Conservation (phyloP, 441 rosid species). For the Isatis lusitanica region DNA sequence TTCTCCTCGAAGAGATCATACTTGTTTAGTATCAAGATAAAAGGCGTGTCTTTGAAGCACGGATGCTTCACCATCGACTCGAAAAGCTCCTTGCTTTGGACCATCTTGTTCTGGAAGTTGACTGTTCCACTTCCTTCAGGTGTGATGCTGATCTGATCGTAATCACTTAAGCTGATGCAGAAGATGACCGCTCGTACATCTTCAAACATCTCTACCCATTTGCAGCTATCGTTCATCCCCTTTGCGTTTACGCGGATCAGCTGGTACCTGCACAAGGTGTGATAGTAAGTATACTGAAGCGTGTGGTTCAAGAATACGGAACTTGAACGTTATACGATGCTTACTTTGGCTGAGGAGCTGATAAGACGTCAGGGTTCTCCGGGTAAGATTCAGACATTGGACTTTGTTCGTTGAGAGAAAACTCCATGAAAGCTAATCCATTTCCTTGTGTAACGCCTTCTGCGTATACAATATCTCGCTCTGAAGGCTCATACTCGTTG, state of each 20-base stretch:
- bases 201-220: conserved; percentile 99
- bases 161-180: conserved; percentile 87
- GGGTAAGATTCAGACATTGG: conserved; percentile 89
- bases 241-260: conserved; percentile 86
- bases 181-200: conserved; percentile 82
- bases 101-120: conserved; percentile 71
- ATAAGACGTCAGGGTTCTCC: conserved; percentile 64
- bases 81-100: conserved; percentile 88
- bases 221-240: conserved; percentile 96
- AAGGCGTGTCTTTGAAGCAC: conserved; percentile 84
- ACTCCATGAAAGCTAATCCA: conserved; percentile 95
- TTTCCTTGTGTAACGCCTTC: conserved; percentile 99
- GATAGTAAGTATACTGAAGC: neutral
- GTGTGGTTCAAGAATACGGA: neutral
- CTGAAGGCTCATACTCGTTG: conserved; percentile 96
- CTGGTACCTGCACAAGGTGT: conserved; percentile 56
- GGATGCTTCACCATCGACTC: conserved; percentile 82
- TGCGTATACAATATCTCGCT: conserved; percentile 87
- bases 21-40: conserved; percentile 84
- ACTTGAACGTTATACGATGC: neutral
- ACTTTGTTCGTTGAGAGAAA: conserved; percentile 83
- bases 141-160: conserved; percentile 65
- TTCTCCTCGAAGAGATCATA: conserved; percentile 94
- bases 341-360: conserved; percentile 72
- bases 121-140: conserved; percentile 54